These are phyloP conservation scores for Rubus idaeus DNA, from an alignment of 306 rosid species.

Conservation along the genomic window DNA sequence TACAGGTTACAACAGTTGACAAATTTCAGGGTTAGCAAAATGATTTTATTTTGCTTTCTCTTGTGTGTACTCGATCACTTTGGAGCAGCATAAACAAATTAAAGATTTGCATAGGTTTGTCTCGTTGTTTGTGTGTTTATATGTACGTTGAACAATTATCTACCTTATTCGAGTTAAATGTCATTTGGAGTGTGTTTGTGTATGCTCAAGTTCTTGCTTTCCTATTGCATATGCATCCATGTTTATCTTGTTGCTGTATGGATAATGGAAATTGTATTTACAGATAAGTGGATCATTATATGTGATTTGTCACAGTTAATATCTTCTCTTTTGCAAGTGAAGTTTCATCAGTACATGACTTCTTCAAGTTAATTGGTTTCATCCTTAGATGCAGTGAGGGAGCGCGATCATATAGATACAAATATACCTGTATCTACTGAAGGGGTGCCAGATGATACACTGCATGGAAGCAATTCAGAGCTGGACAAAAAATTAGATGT, in stretches of 20 bases:
- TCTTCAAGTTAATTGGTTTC: not conserved
- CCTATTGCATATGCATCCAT: not conserved
- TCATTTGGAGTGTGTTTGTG: not conserved
- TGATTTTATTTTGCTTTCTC: conserved; percentile 88
- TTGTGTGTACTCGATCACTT: conserved; percentile 69
- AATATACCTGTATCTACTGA: conserved; percentile 3
- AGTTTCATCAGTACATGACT: conserved; percentile 15
- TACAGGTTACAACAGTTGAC: conserved; percentile 88
- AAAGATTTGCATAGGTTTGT: not conserved
- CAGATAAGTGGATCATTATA: not conserved
- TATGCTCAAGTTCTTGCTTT: not conserved
- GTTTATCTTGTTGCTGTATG: not conserved
- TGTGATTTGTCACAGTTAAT: not conserved
- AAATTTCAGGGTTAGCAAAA: conserved; percentile 99
- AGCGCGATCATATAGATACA: conserved; percentile 6
- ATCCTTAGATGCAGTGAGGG: too few species aligned
- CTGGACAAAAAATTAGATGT: conserved; percentile 14
- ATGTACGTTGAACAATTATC: not conserved
- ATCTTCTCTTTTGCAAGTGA: conserved; percentile 16
- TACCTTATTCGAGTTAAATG: not conserved
- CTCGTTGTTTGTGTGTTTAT: not conserved
- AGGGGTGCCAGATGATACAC: conserved; percentile 4
- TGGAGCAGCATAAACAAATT: not conserved
- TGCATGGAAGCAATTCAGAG: not conserved
- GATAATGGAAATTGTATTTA: not conserved